phyloP scores from a whole-genome alignment of 495 filamentous ascomycete genomes.

The Hypoxylon cercidicola region DNA sequence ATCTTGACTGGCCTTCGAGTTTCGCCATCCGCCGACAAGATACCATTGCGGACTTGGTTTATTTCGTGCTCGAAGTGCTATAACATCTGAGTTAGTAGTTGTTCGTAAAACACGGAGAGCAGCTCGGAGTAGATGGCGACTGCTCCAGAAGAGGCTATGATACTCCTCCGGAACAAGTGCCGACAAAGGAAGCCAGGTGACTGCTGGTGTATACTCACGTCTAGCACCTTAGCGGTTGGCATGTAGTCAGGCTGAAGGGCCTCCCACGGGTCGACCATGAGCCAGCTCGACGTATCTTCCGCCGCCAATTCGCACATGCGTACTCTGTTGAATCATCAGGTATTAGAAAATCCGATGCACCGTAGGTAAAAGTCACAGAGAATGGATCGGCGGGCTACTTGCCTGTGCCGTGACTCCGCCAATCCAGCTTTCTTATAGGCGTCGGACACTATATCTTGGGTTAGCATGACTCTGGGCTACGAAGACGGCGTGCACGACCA shows the following conservation, averaged over 20 bases:
- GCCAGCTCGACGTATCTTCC: conserved; percentile 76
- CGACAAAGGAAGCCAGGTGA: too few species aligned
- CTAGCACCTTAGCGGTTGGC: conserved; percentile 86
- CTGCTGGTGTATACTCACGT: conserved; percentile 50
- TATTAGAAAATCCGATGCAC: conserved; percentile 24
- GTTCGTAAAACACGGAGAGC: conserved; percentile 7
- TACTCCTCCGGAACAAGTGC: too few species aligned
- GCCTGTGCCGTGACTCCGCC: conserved; percentile 78
- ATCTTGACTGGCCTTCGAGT: conserved; percentile 66
- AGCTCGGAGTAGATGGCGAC: conserved; percentile 2
- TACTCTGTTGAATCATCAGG: conserved; percentile 36
- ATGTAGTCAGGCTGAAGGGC: conserved; percentile 77
- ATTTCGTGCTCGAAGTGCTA: conserved; percentile 86
- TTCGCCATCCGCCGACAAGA: conserved; percentile 71
- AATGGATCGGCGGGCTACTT: conserved; percentile 27
- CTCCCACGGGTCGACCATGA: conserved; percentile 83
- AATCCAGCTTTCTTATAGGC: conserved; percentile 93
- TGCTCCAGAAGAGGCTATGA: neutral
- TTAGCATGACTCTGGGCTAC: neutral
- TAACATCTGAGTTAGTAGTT: conserved; percentile 11
- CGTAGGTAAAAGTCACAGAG: neutral
- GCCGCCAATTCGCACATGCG: conserved; percentile 83
- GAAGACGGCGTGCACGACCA: neutral
- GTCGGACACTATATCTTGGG: conserved; percentile 62
- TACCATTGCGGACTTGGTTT: conserved; percentile 78